Percentiles rank a stretch among this genome's conserved stretches.
Evolutionary conservation across 495 filamentous ascomycete genomes (phyloP).

Genomic region (Hypoxylon fragiforme): DNA sequence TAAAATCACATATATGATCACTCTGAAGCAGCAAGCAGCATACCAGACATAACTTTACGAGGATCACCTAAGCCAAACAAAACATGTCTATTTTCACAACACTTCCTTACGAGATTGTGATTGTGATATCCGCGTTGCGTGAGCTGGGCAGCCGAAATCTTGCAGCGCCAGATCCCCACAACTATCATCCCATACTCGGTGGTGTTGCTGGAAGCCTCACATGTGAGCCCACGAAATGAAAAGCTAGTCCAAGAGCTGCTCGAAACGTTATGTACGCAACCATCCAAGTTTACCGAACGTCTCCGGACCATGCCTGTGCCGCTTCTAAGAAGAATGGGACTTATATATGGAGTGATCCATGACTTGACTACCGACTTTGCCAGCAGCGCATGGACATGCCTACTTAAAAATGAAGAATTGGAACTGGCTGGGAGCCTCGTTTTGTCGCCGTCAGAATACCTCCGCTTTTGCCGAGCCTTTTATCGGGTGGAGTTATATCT

Average conservation of each 20-base stretch:
- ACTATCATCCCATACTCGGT: slow-evolving; percentile 18
- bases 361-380: slow-evolving; percentile 14
- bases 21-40: no score
- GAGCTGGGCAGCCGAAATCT: slow-evolving; percentile 14
- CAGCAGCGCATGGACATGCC: slow-evolving; percentile 15
- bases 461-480: slow-evolving; percentile 21
- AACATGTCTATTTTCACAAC: slow-evolving; percentile 10
- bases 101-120: slow-evolving; percentile 16
- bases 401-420: slow-evolving; percentile 16
- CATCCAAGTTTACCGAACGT: slow-evolving; percentile 20
- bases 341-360: slow-evolving; percentile 14
- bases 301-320: slow-evolving; percentile 16
- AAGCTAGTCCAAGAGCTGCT: slow-evolving; percentile 5
- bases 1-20: no score
- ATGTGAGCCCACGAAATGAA: slow-evolving; percentile 9
- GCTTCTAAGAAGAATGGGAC: slow-evolving; percentile 18
- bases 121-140: slow-evolving; percentile 10
- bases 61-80: slow-evolving; percentile 9
- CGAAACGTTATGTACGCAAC: slow-evolving; percentile 16
- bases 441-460: slow-evolving; percentile 17
- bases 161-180: slow-evolving; percentile 13
- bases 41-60: no score
- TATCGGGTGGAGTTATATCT: slow-evolving; percentile 22
- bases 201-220: slow-evolving; percentile 14
- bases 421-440: slow-evolving; percentile 14